A percentile compares a stretch with the other conserved stretches of the same genome.
phyloP scores from a whole-genome alignment of 1,139 yeast species.

The Candida sojae region DNA sequence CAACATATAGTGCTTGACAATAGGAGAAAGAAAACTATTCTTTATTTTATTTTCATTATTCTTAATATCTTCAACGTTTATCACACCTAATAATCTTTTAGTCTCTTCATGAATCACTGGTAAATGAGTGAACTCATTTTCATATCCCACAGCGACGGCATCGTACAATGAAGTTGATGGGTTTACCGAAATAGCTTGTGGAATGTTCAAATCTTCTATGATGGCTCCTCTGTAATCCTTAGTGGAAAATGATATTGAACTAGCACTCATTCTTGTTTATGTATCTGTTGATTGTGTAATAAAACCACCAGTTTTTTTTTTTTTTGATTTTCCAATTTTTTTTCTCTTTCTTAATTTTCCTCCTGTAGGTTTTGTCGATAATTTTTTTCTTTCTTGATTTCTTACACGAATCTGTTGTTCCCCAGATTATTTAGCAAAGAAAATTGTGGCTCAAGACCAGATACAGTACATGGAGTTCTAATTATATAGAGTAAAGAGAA shows the following conservation, averaged over 20 bases:
- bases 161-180: conserved; percentile 52
- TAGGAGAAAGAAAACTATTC: conserved; percentile 29
- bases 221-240: conserved; percentile 55
- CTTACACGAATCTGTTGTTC: background rate
- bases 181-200: conserved; percentile 59
- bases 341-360: too few relatives aligned
- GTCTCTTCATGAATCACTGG: conserved; percentile 57
- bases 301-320: background rate
- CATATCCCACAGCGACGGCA: conserved; percentile 53
- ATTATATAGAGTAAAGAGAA: too few relatives aligned
- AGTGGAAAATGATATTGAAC: conserved; percentile 23
- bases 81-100: conserved; percentile 55
- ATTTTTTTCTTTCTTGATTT: too few relatives aligned
- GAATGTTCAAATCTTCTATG: conserved; percentile 62
- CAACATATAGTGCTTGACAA: conserved; percentile 41
- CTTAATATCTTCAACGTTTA: conserved; percentile 51
- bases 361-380: too few relatives aligned
- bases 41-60: conserved; percentile 21
- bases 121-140: conserved; percentile 56
- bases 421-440: too few relatives aligned
- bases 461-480: too few relatives aligned
- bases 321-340: too few relatives aligned
- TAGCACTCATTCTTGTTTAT: background rate
- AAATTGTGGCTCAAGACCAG: too few relatives aligned
- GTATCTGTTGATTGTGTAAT: background rate